phyloP scores from a whole-genome alignment of 2,329 filamentous ascomycete genomes.

The Epichloe uncinata region DNA sequence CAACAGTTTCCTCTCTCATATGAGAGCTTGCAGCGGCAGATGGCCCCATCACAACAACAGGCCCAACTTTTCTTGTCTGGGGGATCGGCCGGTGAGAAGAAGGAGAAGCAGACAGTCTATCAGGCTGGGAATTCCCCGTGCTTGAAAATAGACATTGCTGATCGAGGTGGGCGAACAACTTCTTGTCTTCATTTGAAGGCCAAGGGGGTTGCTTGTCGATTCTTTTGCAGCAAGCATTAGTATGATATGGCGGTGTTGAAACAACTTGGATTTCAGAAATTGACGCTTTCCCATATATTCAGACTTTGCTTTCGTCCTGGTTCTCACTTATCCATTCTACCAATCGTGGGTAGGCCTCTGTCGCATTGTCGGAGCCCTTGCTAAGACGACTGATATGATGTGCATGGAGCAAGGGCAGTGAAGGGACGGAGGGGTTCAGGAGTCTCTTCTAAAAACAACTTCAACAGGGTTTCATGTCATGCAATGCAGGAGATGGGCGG shows the following conservation, averaged over 20 bases:
- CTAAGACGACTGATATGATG: neutral
- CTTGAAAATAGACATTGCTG: neutral
- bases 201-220: no score
- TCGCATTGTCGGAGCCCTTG: neutral
- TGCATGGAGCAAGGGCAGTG: neutral
- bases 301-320: neutral
- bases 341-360: neutral
- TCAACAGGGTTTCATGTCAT: neutral
- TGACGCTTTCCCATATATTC: neutral
- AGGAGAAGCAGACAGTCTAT: neutral
- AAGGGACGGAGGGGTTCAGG: neutral
- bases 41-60: neutral
- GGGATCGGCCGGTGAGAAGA: neutral
- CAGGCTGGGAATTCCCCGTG: neutral
- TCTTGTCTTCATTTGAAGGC: neutral
- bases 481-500: neutral
- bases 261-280: neutral
- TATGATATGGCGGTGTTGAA: neutral
- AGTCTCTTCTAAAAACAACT: neutral
- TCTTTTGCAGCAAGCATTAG: neutral
- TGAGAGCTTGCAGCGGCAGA: neutral
- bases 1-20: neutral
- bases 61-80: neutral
- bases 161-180: neutral
- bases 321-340: neutral